phyloP scores from a whole-genome alignment of 495 filamentous ascomycete genomes.

The Aspergillus asperescens region DNA sequence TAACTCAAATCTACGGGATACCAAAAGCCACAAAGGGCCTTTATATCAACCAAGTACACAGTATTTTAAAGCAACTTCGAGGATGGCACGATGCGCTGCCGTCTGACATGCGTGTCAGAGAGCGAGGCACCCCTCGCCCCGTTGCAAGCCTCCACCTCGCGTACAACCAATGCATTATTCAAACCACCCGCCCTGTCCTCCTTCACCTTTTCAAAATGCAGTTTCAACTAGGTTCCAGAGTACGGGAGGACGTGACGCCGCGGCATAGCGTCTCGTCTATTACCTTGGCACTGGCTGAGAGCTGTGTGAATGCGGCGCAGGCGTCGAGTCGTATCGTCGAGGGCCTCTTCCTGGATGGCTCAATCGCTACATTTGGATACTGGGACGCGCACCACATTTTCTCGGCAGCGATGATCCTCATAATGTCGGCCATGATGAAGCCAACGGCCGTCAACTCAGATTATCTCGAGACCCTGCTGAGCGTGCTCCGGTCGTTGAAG shows the following conservation, averaged over 20 bases:
- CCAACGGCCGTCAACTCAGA: conserved; percentile 18
- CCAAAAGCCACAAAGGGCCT: conserved; percentile 14
- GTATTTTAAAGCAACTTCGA: conserved; percentile 20
- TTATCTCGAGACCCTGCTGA: conserved; percentile 21
- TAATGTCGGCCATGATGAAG: conserved; percentile 26
- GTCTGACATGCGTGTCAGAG: conserved; percentile 10
- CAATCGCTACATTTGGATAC: conserved; percentile 26
- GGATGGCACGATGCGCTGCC: conserved; percentile 24
- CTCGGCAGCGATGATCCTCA: conserved; percentile 25
- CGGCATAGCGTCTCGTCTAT: conserved; percentile 13
- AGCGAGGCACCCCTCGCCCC: conserved; percentile 14
- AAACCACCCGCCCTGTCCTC: conserved; percentile 23
- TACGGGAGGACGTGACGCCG: not conserved
- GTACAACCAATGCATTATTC: conserved; percentile 28
- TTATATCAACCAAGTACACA: conserved; percentile 26
- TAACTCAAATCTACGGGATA: conserved; percentile 24
- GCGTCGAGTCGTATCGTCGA: conserved; percentile 23
- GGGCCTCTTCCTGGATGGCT: conserved; percentile 20
- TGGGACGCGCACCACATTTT: conserved; percentile 29
- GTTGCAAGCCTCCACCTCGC: conserved; percentile 23
- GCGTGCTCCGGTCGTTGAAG: conserved; percentile 21
- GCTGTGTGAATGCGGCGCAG: conserved; percentile 23
- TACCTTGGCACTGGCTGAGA: conserved; percentile 23
- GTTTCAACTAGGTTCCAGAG: conserved; percentile 12
- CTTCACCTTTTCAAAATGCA: conserved; percentile 25